Base-by-base conservation (phyloP, 1,284 basidiomycete genomes). In the Malassezia cuniculi region DNA sequence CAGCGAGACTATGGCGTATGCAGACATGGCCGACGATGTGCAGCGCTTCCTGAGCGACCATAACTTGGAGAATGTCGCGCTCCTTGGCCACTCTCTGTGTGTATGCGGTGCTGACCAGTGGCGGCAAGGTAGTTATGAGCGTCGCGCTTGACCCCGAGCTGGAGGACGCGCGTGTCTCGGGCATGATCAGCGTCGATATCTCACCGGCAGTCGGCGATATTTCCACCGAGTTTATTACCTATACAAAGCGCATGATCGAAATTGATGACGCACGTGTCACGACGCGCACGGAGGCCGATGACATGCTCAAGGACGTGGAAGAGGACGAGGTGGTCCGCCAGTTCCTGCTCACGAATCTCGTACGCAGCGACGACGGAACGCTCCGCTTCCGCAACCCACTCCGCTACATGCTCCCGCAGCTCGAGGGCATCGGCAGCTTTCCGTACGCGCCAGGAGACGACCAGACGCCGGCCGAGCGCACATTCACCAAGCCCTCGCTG, bases 1-100 rank as follows among this genome's bases (percentile, higher is more conserved):
- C 60, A 71, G 70, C 9, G 70, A 70, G 7, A 76, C 77, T 0
- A 80, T 82, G 75, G 76, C 74, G 12, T 86, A 86, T 42, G 27
- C 39, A 2, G 66, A 68, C 36, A 80, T 85, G 79, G 82, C 82
- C 2, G 61, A 68, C 7, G 82, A 85, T 54, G 73, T 85, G 19
- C 63, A 78, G 9, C 70, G 75, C 3, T 75, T 75, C 52, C 54
- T 75, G 41, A 25, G 58, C 4, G 57, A 70, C 17, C 60, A 68
- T 3, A 50, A 59, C 3, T 57, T 75, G 6, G 48, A 45, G 8
- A 53, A 80, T n/a, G 72, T 83, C 17, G 74, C 78, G 0, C 72
- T 87, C 3, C 70, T 85, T 6, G 85, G 84, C 0, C 85, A 86
- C 58, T 86, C 83, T 2, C 85, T 87, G 82, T n/a, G n/a, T n/a